phyloP scores from a whole-genome alignment of 345 rosid genomes.

The Eucalyptus tenuipes region DNA sequence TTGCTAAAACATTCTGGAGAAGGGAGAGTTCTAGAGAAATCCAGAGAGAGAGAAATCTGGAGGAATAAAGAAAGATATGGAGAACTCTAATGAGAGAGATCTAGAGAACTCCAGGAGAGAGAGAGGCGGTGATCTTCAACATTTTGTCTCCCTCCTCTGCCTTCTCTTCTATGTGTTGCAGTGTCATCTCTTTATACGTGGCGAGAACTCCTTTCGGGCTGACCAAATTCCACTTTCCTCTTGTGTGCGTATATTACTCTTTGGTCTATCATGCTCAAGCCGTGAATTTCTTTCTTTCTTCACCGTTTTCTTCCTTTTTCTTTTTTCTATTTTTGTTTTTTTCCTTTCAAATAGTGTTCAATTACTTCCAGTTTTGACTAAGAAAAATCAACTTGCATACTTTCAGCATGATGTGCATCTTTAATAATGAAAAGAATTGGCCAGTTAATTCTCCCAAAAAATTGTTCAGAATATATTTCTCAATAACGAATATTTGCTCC shows the following conservation, averaged over 20 bases:
- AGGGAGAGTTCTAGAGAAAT: no score
- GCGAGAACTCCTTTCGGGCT: no score
- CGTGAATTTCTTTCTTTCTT: background rate
- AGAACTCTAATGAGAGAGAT: no score
- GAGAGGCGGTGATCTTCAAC: no score
- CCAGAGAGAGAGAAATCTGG: no score
- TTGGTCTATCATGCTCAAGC: background rate
- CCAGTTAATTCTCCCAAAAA: background rate
- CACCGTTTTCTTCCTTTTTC: no score
- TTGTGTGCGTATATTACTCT: rapidly evolving
- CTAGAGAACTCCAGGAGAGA: no score
- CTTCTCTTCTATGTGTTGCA: no score
- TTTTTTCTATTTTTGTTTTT: no score
- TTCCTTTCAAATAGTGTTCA: background rate
- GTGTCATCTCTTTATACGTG: rapidly evolving
- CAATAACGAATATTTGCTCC: background rate
- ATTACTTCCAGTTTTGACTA: background rate
- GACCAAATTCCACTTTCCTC: background rate
- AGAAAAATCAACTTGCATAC: background rate
- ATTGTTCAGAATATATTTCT: rapidly evolving
- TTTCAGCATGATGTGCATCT: background rate
- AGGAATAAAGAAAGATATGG: no score
- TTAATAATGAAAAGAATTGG: background rate
- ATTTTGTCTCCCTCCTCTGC: no score
- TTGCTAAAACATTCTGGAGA: no score